phyloP scores from a whole-genome alignment of 768 basidiomycete genomes.

The Hygrophorus russula region DNA sequence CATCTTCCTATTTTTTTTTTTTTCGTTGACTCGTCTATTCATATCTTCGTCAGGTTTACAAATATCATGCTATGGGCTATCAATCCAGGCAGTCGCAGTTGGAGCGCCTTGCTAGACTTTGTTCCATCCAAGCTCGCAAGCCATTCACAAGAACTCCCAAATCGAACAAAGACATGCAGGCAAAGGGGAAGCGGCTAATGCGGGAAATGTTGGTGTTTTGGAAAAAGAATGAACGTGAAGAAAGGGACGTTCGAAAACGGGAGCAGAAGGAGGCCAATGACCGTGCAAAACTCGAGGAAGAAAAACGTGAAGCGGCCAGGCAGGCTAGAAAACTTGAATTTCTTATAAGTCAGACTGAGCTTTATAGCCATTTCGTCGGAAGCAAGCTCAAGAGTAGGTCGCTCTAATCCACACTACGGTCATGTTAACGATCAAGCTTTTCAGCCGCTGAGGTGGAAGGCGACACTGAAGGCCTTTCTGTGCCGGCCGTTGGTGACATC shows the following conservation, averaged over 20 bases:
- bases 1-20: neutral
- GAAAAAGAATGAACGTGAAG: constrained; percentile 97
- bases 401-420: neutral
- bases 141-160: constrained; percentile 69
- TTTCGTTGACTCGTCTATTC: neutral
- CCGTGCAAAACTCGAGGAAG: constrained; percentile 80
- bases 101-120: constrained; percentile 66
- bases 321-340: constrained; percentile 97
- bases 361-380: constrained; percentile 98
- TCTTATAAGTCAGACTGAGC: constrained; percentile 95
- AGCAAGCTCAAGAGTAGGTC: constrained; percentile 84
- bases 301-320: constrained; percentile 85
- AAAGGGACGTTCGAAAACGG: constrained; percentile 82
- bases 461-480: constrained; percentile 25
- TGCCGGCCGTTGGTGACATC: constrained; percentile 48
- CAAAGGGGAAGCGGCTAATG: constrained; percentile 80
- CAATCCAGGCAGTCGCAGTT: constrained; percentile 55
- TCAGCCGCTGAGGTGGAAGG: constrained; percentile 74
- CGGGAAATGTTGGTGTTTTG: constrained; percentile 95
- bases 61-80: constrained; percentile 58
- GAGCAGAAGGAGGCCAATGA: constrained; percentile 93
- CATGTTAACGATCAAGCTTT: constrained; percentile 9
- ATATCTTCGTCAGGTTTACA: constrained; percentile 52
- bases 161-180: constrained; percentile 71
- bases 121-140: constrained; percentile 67